phyloP scores from a whole-genome alignment of 2,329 filamentous ascomycete genomes.

The Ustilaginoidea virens region DNA sequence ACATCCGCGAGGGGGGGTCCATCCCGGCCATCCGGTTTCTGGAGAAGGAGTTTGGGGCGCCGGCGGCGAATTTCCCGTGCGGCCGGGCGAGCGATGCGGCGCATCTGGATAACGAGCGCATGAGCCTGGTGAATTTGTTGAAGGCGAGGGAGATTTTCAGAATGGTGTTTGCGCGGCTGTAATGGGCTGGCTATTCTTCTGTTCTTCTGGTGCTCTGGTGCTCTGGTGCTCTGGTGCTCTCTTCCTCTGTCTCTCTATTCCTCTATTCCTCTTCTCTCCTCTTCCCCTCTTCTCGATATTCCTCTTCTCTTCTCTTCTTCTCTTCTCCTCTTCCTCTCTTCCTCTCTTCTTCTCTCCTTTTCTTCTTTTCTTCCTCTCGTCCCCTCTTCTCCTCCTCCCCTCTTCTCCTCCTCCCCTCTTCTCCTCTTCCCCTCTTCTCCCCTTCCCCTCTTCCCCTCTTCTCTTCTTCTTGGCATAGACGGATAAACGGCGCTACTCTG shows the following conservation, averaged over 20 bases:
- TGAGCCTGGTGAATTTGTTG: constrained; percentile 72
- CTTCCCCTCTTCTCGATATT: neutral
- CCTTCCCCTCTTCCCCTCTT: neutral
- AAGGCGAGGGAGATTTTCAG: constrained; percentile 89
- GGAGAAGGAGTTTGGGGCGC: constrained; percentile 84
- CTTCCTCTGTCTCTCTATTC: too few relatives aligned
- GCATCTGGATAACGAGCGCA: constrained; percentile 88
- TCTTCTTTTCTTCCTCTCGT: neutral
- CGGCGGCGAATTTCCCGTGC: constrained; percentile 83
- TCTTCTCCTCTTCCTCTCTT: neutral
- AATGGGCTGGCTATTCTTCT: neutral
- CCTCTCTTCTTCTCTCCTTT: neutral
- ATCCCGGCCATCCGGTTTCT: constrained; percentile 90
- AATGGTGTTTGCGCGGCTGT: constrained; percentile 62
- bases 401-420: neutral
- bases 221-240: neutral
- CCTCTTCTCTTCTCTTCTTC: neutral
- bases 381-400: neutral
- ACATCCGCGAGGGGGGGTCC: constrained; percentile 88
- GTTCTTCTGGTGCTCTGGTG: neutral
- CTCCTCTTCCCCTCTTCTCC: neutral
- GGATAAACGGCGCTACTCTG: too few relatives aligned
- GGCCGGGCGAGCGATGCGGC: constrained; percentile 89
- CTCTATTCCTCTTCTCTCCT: neutral
- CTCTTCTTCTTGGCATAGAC: neutral